phyloP scores from a whole-genome alignment of 345 rosid genomes.

The Sonneratia alba region DNA sequence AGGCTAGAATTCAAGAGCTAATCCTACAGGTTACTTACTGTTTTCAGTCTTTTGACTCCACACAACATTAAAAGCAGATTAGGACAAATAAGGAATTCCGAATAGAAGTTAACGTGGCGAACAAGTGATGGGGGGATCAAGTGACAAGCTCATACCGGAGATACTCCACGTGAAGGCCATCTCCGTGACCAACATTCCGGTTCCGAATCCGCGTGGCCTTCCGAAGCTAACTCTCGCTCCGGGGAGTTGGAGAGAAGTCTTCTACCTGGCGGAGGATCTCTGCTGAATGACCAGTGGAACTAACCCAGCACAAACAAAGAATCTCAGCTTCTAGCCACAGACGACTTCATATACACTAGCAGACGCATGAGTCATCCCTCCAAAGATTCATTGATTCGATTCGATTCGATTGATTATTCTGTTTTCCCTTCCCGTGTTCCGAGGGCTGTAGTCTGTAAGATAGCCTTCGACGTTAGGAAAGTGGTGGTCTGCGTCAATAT shows the following conservation, averaged over 20 bases:
- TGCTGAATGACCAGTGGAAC: too few relatives aligned
- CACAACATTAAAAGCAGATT: not conserved
- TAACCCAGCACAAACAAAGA: not conserved
- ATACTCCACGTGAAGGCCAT: not conserved
- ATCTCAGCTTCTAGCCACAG: not conserved
- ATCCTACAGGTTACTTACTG: not conserved
- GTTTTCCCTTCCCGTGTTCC: not conserved
- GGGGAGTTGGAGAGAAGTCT: not conserved
- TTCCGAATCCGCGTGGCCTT: not conserved
- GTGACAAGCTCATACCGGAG: not conserved
- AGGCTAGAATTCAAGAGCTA: too few relatives aligned
- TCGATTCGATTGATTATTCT: not conserved
- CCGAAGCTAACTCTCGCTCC: not conserved
- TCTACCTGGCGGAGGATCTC: not conserved
- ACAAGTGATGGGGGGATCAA: not conserved
- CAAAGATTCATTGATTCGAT: not conserved
- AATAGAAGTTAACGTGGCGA: not conserved
- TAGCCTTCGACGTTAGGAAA: not conserved
- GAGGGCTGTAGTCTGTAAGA: too few relatives aligned
- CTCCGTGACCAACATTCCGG: not conserved
- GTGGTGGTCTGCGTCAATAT: not conserved
- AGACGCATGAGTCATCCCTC: not conserved
- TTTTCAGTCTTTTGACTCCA: not conserved
- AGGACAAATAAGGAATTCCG: not conserved
- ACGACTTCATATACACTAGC: not conserved